A percentile compares a stretch with the other conserved stretches of the same genome.
Evolutionary conservation across 176 grass and related monocot genomes (phyloP).

Genomic region (Puccinellia tenuiflora): DNA sequence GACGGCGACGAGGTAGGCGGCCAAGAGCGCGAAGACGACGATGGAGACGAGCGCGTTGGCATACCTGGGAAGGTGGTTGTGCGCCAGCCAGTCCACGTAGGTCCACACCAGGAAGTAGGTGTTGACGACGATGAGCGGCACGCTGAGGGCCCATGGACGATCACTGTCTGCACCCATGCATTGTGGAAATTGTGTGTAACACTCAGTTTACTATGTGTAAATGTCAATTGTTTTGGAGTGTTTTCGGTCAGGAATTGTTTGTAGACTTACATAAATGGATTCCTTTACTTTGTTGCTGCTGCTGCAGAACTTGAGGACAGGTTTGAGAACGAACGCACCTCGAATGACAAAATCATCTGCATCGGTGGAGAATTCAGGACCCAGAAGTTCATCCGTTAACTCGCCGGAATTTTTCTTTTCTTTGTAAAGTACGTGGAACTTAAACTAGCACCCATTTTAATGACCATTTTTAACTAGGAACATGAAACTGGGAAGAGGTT

Average conservation of each 20-base stretch:
- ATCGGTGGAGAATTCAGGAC: background rate
- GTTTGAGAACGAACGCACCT: constrained; percentile 65
- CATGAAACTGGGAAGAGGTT: background rate
- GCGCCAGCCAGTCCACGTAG: constrained; percentile 42
- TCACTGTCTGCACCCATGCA: constrained; percentile 15
- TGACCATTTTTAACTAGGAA: background rate
- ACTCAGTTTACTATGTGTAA: background rate
- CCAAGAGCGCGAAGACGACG: constrained; percentile 32
- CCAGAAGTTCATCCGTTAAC: background rate
- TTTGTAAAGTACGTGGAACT: background rate
- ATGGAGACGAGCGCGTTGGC: constrained; percentile 23
- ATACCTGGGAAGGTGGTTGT: constrained; percentile 41
- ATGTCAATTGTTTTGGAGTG: background rate
- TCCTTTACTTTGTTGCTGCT: constrained; percentile 75
- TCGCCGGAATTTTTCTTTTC: background rate
- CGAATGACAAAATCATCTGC: constrained; percentile 71
- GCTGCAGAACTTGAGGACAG: constrained; percentile 68
- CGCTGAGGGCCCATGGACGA: constrained; percentile 40
- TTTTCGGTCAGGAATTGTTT: background rate
- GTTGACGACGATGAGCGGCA: constrained; percentile 43
- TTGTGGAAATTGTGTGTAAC: background rate
- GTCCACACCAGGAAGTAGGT: constrained; percentile 55
- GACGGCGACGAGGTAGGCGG: constrained; percentile 33
- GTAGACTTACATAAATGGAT: constrained; percentile 62
- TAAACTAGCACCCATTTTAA: background rate